phyloP scores from a whole-genome alignment of 805 yeast species.

The Wickerhamiella kurtzmanii region DNA sequence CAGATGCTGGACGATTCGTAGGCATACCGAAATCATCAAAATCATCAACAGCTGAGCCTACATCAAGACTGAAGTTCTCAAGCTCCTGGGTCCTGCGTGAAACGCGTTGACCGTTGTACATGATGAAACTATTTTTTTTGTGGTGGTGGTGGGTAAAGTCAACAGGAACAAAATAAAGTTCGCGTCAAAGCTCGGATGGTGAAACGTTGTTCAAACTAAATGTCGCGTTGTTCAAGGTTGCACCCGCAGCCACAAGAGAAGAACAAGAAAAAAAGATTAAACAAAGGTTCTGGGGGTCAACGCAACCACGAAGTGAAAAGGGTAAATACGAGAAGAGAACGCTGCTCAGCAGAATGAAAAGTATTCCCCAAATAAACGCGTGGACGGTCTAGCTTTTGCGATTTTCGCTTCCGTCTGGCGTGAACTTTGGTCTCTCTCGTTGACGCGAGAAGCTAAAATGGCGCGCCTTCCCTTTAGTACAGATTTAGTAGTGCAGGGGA shows the following conservation, averaged over 20 bases:
- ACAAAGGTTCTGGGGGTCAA: too few relatives aligned
- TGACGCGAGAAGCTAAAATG: background rate
- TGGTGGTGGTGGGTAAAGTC: too few relatives aligned
- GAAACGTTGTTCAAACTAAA: too few relatives aligned
- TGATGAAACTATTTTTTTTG: background rate
- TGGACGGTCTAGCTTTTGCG: too few relatives aligned
- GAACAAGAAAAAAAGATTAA: too few relatives aligned
- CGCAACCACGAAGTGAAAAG: too few relatives aligned
- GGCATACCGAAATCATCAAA: slow-evolving; percentile 21
- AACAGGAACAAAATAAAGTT: too few relatives aligned
- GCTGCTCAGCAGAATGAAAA: background rate
- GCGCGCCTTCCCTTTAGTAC: background rate
- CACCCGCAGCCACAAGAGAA: too few relatives aligned
- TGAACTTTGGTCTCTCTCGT: too few relatives aligned
- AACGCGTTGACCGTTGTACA: slow-evolving; percentile 12
- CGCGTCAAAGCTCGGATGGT: too few relatives aligned
- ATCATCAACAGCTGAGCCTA: slow-evolving; percentile 8
- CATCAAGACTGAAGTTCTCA: slow-evolving; percentile 5
- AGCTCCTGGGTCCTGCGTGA: slow-evolving; percentile 9
- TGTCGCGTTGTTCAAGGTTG: too few relatives aligned
- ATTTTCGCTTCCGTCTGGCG: too few relatives aligned
- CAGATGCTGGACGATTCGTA: slow-evolving; percentile 2
- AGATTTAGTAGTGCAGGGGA: background rate
- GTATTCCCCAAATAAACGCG: background rate
- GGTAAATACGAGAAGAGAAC: background rate